Conservation (phyloP, 2,329 filamentous ascomycete species). For the Myriangium duriaei region DNA sequence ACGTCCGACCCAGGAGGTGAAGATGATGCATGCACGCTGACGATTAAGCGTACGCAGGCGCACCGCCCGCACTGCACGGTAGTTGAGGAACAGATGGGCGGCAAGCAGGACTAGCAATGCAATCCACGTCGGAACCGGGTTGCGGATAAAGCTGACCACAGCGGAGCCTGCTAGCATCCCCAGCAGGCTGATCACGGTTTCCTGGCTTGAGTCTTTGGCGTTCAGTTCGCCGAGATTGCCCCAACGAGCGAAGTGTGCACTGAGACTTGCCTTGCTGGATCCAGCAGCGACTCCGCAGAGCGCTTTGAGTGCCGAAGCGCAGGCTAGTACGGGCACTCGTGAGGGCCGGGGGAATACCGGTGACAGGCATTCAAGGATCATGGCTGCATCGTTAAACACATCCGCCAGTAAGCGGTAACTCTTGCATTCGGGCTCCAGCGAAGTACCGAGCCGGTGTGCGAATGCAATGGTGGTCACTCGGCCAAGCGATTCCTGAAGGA, state of each 20-base stretch:
- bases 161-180: constrained; percentile 79
- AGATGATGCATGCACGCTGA: constrained; percentile 71
- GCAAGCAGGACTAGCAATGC: constrained; percentile 59
- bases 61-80: constrained; percentile 71
- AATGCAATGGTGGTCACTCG: constrained; percentile 77
- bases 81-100: constrained; percentile 74
- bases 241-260: constrained; percentile 77
- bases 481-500: constrained; percentile 70
- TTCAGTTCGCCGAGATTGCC: constrained; percentile 89
- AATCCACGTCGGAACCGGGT: constrained; percentile 58
- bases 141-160: constrained; percentile 64
- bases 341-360: constrained; percentile 53
- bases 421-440: constrained; percentile 84
- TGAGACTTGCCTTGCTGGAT: constrained; percentile 79
- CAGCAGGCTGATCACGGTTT: constrained; percentile 79
- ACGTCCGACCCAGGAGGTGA: constrained; percentile 34
- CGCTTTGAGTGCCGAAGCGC: constrained; percentile 48
- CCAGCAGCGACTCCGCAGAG: constrained; percentile 85
- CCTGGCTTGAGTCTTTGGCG: constrained; percentile 88
- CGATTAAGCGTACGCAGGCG: constrained; percentile 74
- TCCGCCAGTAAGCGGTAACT: constrained; percentile 78
- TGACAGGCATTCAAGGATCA: constrained; percentile 74
- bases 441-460: constrained; percentile 66
- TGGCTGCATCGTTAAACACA: constrained; percentile 74
- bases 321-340: constrained; percentile 46